These are phyloP conservation scores for Musa schizocarpa DNA, from an alignment of 176 grass and related monocot genomes.

Conservation along the genomic window DNA sequence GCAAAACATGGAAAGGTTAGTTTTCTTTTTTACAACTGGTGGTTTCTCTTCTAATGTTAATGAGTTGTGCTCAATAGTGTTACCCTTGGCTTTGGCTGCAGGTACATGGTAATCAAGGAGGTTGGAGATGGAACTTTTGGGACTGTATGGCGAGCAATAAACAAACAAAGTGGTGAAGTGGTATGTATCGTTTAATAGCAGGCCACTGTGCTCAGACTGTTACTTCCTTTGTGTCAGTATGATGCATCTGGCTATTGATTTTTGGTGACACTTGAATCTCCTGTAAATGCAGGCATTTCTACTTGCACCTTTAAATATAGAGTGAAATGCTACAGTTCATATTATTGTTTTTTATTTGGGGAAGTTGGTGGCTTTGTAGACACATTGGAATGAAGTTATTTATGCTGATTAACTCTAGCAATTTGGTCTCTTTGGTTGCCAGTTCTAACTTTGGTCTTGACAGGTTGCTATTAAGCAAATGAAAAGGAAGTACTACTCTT, in stretches of 20 bases:
- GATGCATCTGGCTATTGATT: not conserved
- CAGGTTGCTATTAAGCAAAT: conserved; percentile 99
- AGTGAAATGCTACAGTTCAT: not conserved
- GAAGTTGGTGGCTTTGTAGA: no score
- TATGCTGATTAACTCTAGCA: no score
- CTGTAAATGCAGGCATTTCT: no score
- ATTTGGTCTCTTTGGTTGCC: not conserved
- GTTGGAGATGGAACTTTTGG: conserved; percentile 98
- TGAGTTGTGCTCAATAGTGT: not conserved
- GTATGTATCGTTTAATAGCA: conserved; percentile 29
- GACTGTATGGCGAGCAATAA: conserved; percentile 87
- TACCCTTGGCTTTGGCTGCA: conserved; percentile 19
- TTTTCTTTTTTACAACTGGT: not conserved
- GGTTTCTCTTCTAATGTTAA: not conserved
- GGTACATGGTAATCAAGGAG: conserved; percentile 87
- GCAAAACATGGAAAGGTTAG: conserved; percentile 10
- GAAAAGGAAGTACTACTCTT: conserved; percentile 95
- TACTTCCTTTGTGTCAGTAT: not conserved
- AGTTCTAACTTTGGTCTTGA: not conserved
- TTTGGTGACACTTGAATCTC: not conserved
- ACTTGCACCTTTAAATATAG: no score
- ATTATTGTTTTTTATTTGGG: not conserved
- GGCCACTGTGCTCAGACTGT: not conserved
- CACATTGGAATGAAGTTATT: no score
- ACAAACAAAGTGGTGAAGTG: conserved; percentile 84